phyloP scores from a whole-genome alignment of 805 yeast species.

The Dipodascus albidus region DNA sequence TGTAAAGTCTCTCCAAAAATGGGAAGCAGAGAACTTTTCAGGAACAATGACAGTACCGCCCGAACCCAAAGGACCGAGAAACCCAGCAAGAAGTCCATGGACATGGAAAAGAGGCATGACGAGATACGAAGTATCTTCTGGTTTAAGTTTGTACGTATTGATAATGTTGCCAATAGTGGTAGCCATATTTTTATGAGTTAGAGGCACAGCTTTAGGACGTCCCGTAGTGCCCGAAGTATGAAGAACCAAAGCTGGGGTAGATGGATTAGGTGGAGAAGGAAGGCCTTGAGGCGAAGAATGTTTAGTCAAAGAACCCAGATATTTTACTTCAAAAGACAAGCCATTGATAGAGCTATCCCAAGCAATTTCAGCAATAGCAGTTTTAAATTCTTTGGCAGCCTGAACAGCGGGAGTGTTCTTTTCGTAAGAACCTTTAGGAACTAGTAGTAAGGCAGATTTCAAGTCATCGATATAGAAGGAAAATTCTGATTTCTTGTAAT shows the following conservation, averaged over 20 bases:
- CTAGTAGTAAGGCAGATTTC: constrained; percentile 44
- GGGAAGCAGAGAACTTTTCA: constrained; percentile 45
- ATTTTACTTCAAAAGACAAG: constrained; percentile 25
- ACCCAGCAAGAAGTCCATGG: constrained; percentile 60
- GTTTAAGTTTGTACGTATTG: constrained; percentile 41
- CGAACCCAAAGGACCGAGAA: constrained; percentile 46
- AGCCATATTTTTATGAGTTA: constrained; percentile 52
- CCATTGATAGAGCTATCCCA: constrained; percentile 31
- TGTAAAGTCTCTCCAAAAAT: constrained; percentile 49
- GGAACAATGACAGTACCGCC: constrained; percentile 57
- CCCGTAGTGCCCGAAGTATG: constrained; percentile 75
- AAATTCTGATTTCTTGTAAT: constrained; percentile 48
- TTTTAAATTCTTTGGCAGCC: constrained; percentile 38
- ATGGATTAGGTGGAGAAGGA: constrained; percentile 24
- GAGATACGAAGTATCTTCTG: constrained; percentile 42
- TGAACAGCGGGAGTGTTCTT: constrained; percentile 33
- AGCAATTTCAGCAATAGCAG: constrained; percentile 42
- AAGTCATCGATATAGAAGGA: constrained; percentile 55
- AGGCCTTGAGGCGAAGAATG: background rate
- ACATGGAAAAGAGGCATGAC: constrained; percentile 76
- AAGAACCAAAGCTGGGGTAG: constrained; percentile 50
- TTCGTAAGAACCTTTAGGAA: constrained; percentile 39
- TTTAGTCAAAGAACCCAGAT: constrained; percentile 20
- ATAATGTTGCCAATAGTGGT: constrained; percentile 49
- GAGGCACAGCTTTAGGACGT: constrained; percentile 64